Conservation (phyloP, 2,329 filamentous ascomycete genomes). For the Hymenoscyphus salicellus region DNA sequence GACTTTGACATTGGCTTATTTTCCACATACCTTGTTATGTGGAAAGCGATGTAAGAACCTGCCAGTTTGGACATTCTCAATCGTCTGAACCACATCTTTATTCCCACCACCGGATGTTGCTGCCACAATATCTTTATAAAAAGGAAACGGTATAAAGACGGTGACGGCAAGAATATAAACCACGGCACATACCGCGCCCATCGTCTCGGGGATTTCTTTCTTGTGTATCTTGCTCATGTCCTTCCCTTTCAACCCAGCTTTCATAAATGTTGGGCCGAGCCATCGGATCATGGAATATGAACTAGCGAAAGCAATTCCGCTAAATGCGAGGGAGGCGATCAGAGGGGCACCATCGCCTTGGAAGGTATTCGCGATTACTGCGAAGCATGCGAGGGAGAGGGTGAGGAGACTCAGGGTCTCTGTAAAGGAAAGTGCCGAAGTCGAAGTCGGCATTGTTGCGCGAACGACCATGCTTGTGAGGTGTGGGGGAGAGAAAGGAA, state of each 20-base stretch:
- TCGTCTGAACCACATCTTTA: slow-evolving; percentile 67
- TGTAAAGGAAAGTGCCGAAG: slow-evolving; percentile 45
- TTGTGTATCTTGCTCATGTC: slow-evolving; percentile 79
- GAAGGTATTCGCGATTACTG: slow-evolving; percentile 76
- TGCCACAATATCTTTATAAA: slow-evolving; percentile 96
- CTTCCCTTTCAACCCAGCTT: slow-evolving; percentile 81
- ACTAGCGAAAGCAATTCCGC: slow-evolving; percentile 75
- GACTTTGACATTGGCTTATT: not conserved
- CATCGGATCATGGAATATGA: slow-evolving; percentile 86
- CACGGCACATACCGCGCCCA: slow-evolving; percentile 89
- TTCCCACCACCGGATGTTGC: slow-evolving; percentile 93
- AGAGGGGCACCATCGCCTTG: slow-evolving; percentile 81
- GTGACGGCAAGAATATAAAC: slow-evolving; percentile 89
- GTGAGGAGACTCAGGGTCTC: slow-evolving; percentile 58
- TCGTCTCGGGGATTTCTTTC: slow-evolving; percentile 85
- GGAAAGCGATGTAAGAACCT: slow-evolving; percentile 88
- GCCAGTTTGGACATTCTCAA: slow-evolving; percentile 58
- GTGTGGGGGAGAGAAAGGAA: slow-evolving; percentile 4
- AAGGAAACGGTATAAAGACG: slow-evolving; percentile 91
- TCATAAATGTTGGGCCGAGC: slow-evolving; percentile 87
- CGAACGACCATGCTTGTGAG: slow-evolving; percentile 11
- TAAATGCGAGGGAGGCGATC: slow-evolving; percentile 82
- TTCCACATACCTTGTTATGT: slow-evolving; percentile 72
- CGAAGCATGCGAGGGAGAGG: slow-evolving; percentile 66
- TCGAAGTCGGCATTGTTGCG: slow-evolving; percentile 14